Conservation (phyloP, 108 stramenopile species). For the Nitzschia sp. region DNA sequence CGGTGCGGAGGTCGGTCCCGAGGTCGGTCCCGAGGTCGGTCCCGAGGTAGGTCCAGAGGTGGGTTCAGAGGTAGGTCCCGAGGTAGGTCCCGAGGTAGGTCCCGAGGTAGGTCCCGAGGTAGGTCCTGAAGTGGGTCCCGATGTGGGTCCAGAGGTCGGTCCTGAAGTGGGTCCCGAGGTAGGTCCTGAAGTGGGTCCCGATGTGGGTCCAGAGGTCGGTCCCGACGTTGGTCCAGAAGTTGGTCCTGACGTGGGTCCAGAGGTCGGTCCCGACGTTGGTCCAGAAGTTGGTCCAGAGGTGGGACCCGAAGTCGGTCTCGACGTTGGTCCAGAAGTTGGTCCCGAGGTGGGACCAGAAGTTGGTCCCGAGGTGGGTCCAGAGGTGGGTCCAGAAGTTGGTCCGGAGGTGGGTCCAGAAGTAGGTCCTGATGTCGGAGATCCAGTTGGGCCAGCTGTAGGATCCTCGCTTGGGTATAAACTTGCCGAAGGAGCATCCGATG, state of each 20-base stretch:
- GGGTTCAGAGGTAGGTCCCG: not conserved
- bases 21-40: constrained; percentile 7
- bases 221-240: constrained; percentile 1
- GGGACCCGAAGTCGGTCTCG: constrained; percentile 21
- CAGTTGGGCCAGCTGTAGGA: constrained; percentile 12
- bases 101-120: constrained; percentile 4
- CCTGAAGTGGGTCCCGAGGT: constrained; percentile 2
- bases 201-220: not conserved
- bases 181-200: constrained; percentile 3
- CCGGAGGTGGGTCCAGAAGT: constrained; percentile 8
- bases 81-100: not conserved
- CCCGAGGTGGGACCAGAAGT: constrained; percentile 8
- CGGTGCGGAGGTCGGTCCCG: constrained; percentile 8
- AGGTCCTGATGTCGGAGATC: constrained; percentile 5
- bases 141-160: not conserved
- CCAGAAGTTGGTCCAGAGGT: constrained; percentile 2
- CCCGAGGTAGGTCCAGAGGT: constrained; percentile 7
- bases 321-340: constrained; percentile 16
- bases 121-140: constrained; percentile 4
- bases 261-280: not conserved
- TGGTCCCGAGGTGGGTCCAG: not conserved
- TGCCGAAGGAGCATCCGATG: not conserved
- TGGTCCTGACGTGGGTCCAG: constrained; percentile 6
- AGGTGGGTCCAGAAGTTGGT: constrained; percentile 10
- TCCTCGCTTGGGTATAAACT: constrained; percentile 12